A percentile compares a stretch with the other conserved stretches of the same genome.
phyloP scores from a whole-genome alignment of 2,329 filamentous ascomycete genomes.

The Orbilia javanica region DNA sequence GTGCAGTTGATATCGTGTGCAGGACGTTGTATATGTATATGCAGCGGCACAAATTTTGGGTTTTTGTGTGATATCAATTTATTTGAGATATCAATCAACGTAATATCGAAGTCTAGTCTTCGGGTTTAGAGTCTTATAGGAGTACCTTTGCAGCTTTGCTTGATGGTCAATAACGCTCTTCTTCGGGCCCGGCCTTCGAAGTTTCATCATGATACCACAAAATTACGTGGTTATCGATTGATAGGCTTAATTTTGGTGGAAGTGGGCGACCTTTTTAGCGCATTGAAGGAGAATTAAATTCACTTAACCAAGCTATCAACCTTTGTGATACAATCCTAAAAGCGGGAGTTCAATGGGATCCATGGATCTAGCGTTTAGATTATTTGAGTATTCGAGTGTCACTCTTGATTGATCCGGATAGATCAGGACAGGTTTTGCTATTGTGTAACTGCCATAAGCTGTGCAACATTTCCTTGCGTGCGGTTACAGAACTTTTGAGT shows the following conservation, averaged over 20 bases:
- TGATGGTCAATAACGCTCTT: not conserved
- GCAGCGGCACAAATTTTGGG: slow-evolving; percentile 42
- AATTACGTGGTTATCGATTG: too few relatives aligned
- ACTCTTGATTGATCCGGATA: not conserved
- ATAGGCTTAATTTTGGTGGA: not conserved
- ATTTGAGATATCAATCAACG: slow-evolving; percentile 9
- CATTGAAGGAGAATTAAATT: not conserved
- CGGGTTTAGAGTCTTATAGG: slow-evolving; percentile 19
- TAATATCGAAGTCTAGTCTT: not conserved
- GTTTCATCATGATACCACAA: too few relatives aligned
- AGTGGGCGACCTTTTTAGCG: not conserved
- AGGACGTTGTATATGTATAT: slow-evolving; percentile 7
- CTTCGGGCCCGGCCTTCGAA: too few relatives aligned
- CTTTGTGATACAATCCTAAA: slow-evolving; percentile 12
- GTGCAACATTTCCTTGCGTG: not conserved
- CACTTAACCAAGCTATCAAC: not conserved
- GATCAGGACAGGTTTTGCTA: not conserved
- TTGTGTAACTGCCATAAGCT: not conserved
- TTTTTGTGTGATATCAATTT: slow-evolving; percentile 31
- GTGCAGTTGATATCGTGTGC: slow-evolving; percentile 16
- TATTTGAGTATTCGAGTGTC: not conserved
- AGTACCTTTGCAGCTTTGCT: not conserved
- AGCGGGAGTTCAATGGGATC: not conserved
- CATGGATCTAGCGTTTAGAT: too few relatives aligned
- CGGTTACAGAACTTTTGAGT: not conserved